Conservation (phyloP, 805 yeast species). For the Wickerhamiella sergipiensis region DNA sequence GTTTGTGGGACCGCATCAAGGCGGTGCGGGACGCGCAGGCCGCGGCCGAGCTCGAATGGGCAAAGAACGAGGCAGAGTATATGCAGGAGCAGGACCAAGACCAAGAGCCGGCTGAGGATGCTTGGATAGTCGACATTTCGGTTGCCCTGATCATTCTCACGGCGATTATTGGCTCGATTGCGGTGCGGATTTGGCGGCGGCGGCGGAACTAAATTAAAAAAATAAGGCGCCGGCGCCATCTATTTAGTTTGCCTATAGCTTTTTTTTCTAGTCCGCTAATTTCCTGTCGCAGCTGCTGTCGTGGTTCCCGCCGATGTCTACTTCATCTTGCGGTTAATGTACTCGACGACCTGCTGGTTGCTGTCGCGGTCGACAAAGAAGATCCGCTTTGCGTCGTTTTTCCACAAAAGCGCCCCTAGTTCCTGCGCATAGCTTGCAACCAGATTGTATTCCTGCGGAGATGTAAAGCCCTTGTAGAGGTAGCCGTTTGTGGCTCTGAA, state of each 20-base stretch:
- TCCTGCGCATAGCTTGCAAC: conserved; percentile 72
- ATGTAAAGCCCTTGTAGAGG: conserved; percentile 72
- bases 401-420: conserved; percentile 86
- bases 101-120: conserved; percentile 1
- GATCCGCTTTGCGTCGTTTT: conserved; percentile 48
- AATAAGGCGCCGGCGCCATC: not conserved
- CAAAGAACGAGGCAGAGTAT: not conserved
- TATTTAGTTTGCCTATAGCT: too few relatives aligned
- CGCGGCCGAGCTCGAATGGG: not conserved
- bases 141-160: not conserved
- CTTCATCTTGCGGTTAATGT: conserved; percentile 45
- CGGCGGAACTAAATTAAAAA: not conserved
- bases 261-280: too few relatives aligned
- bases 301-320: too few relatives aligned
- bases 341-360: conserved; percentile 78
- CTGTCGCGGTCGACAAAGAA: conserved; percentile 87
- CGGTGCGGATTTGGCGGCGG: conserved; percentile 1
- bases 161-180: not conserved
- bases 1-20: conserved; percentile 2
- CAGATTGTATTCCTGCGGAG: conserved; percentile 59
- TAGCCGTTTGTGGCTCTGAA: conserved; percentile 79
- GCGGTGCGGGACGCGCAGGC: not conserved
- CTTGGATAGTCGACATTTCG: not conserved
- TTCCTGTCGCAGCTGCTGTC: too few relatives aligned
- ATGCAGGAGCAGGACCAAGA: conserved; percentile 1